Conservation (phyloP, 2,329 filamentous ascomycete species). For the Paramyrothecium sp. region DNA sequence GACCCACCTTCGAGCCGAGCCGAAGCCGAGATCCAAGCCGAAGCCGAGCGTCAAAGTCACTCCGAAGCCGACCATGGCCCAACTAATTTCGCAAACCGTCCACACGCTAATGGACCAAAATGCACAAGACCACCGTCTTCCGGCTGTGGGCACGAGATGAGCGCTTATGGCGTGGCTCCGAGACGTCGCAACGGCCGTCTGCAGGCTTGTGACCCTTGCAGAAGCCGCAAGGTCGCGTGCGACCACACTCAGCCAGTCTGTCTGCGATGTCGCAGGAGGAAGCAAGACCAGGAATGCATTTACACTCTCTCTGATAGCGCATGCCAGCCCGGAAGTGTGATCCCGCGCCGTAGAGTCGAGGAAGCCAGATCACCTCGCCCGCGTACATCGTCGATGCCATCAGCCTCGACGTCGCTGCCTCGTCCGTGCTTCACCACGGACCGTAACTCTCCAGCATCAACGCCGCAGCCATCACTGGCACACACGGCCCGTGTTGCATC, state of each 20-base stretch:
- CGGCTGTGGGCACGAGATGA: neutral
- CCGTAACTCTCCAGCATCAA: neutral
- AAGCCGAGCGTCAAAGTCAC: neutral
- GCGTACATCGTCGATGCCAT: neutral
- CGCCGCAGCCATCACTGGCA: neutral
- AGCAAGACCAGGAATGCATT: constrained; percentile 5
- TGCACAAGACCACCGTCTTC: neutral
- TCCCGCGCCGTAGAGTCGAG: neutral
- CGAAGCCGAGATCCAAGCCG: constrained; percentile 1
- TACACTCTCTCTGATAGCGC: constrained; percentile 1
- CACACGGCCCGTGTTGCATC: neutral
- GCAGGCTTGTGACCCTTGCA: constrained; percentile 12
- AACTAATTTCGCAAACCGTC: neutral
- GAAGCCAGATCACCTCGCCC: neutral
- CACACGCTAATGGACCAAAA: neutral
- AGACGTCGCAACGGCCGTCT: constrained; percentile 9
- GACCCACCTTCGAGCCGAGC: neutral
- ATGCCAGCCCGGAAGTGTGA: neutral
- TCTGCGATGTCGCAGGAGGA: constrained; percentile 22
- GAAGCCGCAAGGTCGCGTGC: constrained; percentile 22
- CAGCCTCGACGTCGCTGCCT: neutral
- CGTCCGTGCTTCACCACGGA: neutral
- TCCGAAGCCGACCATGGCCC: neutral
- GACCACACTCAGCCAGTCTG: constrained; percentile 34
- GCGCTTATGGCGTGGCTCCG: neutral